Conservation (phyloP, 345 rosid genomes). For the Erodium maritimum region DNA sequence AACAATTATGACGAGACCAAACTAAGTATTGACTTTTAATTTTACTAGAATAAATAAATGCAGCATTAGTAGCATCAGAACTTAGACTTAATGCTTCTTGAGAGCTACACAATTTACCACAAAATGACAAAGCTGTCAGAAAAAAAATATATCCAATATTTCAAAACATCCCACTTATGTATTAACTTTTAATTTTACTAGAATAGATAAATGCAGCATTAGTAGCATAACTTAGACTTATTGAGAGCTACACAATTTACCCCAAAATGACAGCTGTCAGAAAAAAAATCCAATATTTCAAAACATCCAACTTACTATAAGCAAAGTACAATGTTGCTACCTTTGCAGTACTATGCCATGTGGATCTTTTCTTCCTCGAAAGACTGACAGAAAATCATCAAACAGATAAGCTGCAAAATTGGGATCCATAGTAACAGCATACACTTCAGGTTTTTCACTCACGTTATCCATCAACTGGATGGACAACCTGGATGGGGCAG, state of each 20-base stretch:
- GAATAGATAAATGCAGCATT: too few species aligned
- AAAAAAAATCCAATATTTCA: too few species aligned
- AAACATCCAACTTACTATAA: not conserved
- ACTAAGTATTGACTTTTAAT: not conserved
- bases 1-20: not conserved
- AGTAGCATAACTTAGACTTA: too few species aligned
- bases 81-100: too few species aligned
- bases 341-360: constrained; percentile 48
- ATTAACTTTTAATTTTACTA: too few species aligned
- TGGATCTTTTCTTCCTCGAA: constrained; percentile 57
- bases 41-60: too few species aligned
- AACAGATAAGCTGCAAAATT: constrained; percentile 65
- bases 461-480: constrained; percentile 81
- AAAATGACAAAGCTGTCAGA: too few species aligned
- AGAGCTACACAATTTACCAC: too few species aligned
- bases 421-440: constrained; percentile 81
- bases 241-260: too few species aligned
- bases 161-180: not conserved
- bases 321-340: constrained; percentile 18
- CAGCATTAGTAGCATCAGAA: too few species aligned
- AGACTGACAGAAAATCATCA: constrained; percentile 50
- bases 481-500: constrained; percentile 41
- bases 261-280: too few species aligned
- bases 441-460: constrained; percentile 68
- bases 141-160: too few species aligned